Conservation (phyloP, 2,329 filamentous ascomycete species). For the Trichophyton verrucosum region DNA sequence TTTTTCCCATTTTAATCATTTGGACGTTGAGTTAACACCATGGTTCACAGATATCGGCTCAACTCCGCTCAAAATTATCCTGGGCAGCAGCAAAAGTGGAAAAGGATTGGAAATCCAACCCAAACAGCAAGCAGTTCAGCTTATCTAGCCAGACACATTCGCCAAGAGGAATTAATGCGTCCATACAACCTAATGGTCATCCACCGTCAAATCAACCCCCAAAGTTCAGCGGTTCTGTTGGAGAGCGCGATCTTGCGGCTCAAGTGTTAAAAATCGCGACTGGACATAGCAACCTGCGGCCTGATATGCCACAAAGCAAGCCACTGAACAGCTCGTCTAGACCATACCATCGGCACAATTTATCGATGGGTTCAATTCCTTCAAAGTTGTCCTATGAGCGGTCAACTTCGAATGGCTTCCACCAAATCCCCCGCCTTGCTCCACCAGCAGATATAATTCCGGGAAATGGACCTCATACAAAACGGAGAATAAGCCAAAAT, state of each 20-base stretch:
- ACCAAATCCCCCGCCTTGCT: conserved; percentile 26
- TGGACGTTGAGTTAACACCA: neutral
- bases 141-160: neutral
- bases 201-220: neutral
- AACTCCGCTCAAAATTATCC: conserved; percentile 70
- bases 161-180: neutral
- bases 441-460: conserved; percentile 34
- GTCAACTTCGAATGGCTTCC: conserved; percentile 8
- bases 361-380: neutral
- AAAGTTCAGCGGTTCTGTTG: neutral
- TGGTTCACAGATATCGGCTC: conserved; percentile 52
- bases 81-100: conserved; percentile 93
- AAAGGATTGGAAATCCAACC: conserved; percentile 64
- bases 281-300: neutral
- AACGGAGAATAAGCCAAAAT: conserved; percentile 30
- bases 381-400: neutral
- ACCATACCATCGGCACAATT: neutral
- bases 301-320: neutral
- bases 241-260: neutral
- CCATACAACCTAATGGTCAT: neutral
- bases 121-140: neutral
- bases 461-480: conserved; percentile 20
- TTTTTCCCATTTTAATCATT: conserved; percentile 3
- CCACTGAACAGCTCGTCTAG: neutral
- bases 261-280: neutral